Percentiles rank a stretch among this genome's conserved stretches.
Conservation (phyloP, 805 yeast genomes). For the Lachancea kluyveri region DNA sequence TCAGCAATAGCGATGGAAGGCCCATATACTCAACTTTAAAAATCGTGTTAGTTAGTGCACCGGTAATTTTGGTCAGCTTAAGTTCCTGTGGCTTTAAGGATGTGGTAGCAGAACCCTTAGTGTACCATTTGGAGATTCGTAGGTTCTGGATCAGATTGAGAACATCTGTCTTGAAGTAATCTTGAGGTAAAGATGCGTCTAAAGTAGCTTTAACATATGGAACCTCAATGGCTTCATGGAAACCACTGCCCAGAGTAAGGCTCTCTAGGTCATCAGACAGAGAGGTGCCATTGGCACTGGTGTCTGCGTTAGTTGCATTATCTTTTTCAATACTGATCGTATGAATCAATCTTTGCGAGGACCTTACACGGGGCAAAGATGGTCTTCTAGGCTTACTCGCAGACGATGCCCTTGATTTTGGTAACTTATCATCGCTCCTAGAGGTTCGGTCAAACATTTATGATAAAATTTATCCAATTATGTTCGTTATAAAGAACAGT, state of each 20-base stretch:
- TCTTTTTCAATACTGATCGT: conserved; percentile 25
- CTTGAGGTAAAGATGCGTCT: conserved; percentile 75
- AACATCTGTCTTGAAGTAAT: conserved; percentile 79
- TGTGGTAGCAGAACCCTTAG: conserved; percentile 31
- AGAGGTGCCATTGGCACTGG: no score
- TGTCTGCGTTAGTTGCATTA: background rate
- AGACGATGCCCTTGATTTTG: conserved; percentile 36
- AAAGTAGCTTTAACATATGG: conserved; percentile 51
- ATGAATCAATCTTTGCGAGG: conserved; percentile 25
- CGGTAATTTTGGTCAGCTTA: conserved; percentile 63
- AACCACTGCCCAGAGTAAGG: conserved; percentile 4
- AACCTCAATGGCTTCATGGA: conserved; percentile 28
- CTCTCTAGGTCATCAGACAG: conserved; percentile 2
- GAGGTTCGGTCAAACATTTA: conserved; percentile 5
- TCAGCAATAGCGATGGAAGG: conserved; percentile 59
- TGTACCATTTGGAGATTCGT: conserved; percentile 74
- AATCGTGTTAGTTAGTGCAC: conserved; percentile 90
- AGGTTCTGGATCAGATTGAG: conserved; percentile 56
- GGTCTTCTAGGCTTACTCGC: conserved; percentile 32
- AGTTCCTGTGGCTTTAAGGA: conserved; percentile 39
- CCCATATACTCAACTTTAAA: conserved; percentile 63
- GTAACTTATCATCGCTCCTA: conserved; percentile 5
- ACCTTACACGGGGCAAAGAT: conserved; percentile 21
- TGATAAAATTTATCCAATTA: conserved; percentile 1
- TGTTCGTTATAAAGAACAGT: no score